Percentiles rank a stretch among this genome's conserved stretches.
Conservation (phyloP, 352 stramenopile genomes). For the Lagenidium sp. region DNA sequence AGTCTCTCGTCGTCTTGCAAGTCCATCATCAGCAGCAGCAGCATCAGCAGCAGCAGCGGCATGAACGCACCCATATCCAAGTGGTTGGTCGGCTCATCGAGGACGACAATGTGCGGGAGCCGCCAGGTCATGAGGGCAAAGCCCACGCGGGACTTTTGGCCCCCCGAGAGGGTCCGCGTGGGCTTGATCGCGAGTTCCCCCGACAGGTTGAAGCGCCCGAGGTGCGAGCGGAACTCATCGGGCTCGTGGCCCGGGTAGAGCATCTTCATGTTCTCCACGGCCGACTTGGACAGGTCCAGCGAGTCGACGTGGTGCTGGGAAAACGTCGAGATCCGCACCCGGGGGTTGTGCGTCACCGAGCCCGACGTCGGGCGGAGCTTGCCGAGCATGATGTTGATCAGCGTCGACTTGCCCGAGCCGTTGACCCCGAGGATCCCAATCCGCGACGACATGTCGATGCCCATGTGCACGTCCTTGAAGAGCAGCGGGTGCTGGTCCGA, state of each 20-base stretch:
- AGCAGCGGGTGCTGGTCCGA: conserved; percentile 40
- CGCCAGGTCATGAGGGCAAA: conserved; percentile 95
- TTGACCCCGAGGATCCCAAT: conserved; percentile 93
- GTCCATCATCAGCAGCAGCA: not conserved
- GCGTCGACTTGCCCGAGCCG: conserved; percentile 92
- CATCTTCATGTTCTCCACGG: conserved; percentile 88
- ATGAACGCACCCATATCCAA: conserved; percentile 84
- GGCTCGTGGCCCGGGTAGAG: conserved; percentile 80
- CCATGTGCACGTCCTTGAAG: conserved; percentile 93
- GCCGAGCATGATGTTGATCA: conserved; percentile 96
- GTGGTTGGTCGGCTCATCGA: conserved; percentile 97
- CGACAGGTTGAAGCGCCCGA: conserved; percentile 96
- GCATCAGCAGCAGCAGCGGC: not conserved
- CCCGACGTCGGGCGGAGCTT: conserved; percentile 85
- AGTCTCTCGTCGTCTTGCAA: too few relatives aligned
- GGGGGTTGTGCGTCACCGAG: conserved; percentile 85
- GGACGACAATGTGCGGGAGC: conserved; percentile 93
- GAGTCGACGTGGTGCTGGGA: conserved; percentile 96
- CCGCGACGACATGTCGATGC: conserved; percentile 91
- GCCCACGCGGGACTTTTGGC: conserved; percentile 91
- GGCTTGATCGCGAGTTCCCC: conserved; percentile 92
- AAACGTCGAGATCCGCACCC: conserved; percentile 93
- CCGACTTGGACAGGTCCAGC: conserved; percentile 88
- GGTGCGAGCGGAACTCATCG: conserved; percentile 90
- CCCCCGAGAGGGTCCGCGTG: conserved; percentile 92